A percentile compares a stretch with the other conserved stretches of the same genome.
Evolutionary conservation across 495 filamentous ascomycete species (phyloP).

Genomic region (Hyaloscypha variabilis): DNA sequence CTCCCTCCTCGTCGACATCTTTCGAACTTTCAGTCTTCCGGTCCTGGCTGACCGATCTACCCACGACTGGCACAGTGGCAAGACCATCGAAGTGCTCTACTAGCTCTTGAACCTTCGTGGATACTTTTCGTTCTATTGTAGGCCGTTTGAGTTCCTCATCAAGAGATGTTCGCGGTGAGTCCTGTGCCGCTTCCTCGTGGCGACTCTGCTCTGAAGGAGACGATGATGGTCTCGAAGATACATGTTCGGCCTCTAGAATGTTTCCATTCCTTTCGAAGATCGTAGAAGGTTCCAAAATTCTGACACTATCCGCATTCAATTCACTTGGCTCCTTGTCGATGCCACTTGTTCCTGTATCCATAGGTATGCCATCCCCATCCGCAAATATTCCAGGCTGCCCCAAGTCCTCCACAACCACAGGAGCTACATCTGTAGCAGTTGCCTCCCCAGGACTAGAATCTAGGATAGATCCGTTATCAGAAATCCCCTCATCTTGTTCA

Average conservation of each 20-base stretch:
- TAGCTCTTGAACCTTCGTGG: conserved; percentile 48
- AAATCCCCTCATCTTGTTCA: background rate
- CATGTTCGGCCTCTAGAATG: background rate
- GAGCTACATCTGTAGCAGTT: background rate
- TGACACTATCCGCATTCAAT: background rate
- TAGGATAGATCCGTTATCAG: background rate
- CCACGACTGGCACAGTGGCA: conserved; percentile 22
- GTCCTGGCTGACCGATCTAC: conserved; percentile 1
- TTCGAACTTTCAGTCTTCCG: conserved; percentile 8
- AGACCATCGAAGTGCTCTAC: conserved; percentile 50
- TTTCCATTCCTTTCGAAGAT: background rate
- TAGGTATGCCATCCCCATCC: background rate
- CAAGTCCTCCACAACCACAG: background rate
- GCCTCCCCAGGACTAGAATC: background rate
- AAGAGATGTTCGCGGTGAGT: conserved; percentile 56
- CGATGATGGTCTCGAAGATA: conserved; percentile 40
- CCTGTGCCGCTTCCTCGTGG: conserved; percentile 39
- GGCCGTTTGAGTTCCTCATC: conserved; percentile 48
- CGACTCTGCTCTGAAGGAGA: conserved; percentile 44
- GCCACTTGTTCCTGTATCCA: background rate
- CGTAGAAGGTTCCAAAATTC: background rate
- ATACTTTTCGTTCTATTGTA: conserved; percentile 30
- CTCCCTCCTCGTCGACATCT: conserved; percentile 3
- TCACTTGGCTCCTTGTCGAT: background rate
- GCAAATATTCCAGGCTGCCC: conserved; percentile 14